phyloP scores from a whole-genome alignment of 2,329 filamentous ascomycete genomes.

The Pseudohalonectria lignicola region DNA sequence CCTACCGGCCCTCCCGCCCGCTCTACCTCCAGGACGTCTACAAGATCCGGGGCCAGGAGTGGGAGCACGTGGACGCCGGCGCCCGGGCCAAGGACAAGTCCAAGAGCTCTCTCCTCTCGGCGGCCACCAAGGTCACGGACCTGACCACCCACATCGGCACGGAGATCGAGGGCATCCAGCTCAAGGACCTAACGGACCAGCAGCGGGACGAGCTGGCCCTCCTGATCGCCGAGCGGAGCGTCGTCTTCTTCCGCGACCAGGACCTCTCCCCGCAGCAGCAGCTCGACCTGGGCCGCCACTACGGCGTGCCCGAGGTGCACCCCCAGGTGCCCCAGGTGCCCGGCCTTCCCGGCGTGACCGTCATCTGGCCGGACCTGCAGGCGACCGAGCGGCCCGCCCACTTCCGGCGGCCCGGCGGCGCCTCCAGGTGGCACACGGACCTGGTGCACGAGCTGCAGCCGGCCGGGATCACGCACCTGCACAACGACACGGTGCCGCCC shows the following conservation, averaged over 20 bases:
- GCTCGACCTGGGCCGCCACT: constrained; percentile 50
- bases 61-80: constrained; percentile 47
- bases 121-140: constrained; percentile 52
- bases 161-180: constrained; percentile 51
- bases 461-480: constrained; percentile 58
- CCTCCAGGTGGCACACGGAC: constrained; percentile 59
- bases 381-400: constrained; percentile 48
- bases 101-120: constrained; percentile 48
- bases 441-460: constrained; percentile 62
- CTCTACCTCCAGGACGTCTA: constrained; percentile 60
- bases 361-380: constrained; percentile 60
- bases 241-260: constrained; percentile 59
- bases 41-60: constrained; percentile 48
- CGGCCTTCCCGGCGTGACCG: constrained; percentile 50
- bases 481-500: constrained; percentile 56
- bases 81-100: constrained; percentile 53
- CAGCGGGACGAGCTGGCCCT: constrained; percentile 53
- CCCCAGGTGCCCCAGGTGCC: constrained; percentile 63
- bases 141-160: constrained; percentile 53
- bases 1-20: constrained; percentile 56
- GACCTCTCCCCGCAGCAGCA: constrained; percentile 51
- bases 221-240: constrained; percentile 50
- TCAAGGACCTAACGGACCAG: constrained; percentile 47
- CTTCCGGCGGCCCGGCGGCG: constrained; percentile 58
- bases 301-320: constrained; percentile 58